Conservation (phyloP, 2,329 filamentous ascomycete genomes). For the Exophiala calicioides region DNA sequence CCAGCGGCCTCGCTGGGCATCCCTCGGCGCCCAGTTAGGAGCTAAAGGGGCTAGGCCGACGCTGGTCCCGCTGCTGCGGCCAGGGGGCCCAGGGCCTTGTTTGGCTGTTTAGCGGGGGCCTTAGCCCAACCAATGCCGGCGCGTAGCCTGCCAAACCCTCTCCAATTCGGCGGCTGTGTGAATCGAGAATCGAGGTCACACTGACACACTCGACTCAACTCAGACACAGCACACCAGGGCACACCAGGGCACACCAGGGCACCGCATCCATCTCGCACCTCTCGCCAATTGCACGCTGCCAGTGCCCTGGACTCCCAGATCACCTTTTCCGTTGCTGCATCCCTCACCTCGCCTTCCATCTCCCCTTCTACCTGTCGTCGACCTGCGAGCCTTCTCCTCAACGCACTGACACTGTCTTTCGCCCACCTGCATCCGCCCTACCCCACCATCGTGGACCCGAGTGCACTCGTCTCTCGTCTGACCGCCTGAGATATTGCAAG, state of each 20-base stretch:
- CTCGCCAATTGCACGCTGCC: slow-evolving; percentile 1
- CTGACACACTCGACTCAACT: too few species aligned
- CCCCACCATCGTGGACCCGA: slow-evolving; percentile 10
- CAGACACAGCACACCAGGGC: too few species aligned
- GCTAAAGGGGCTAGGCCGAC: too few species aligned
- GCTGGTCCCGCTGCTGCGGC: too few species aligned
- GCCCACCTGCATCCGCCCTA: slow-evolving; percentile 14
- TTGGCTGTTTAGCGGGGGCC: slow-evolving; percentile 4
- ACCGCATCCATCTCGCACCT: not conserved
- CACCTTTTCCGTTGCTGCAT: not conserved
- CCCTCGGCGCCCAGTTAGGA: too few species aligned
- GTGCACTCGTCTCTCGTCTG: slow-evolving; percentile 2
- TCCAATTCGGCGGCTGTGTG: slow-evolving; percentile 26
- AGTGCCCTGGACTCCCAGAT: not conserved
- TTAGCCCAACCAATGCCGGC: slow-evolving; percentile 17
- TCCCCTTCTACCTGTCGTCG: not conserved
- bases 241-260: not conserved
- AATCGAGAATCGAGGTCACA: slow-evolving; percentile 17
- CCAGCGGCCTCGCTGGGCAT: too few species aligned
- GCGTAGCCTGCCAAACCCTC: slow-evolving; percentile 22
- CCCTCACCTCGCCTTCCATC: not conserved
- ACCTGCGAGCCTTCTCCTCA: not conserved
- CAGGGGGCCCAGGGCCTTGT: not conserved
- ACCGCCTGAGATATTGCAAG: slow-evolving; percentile 12
- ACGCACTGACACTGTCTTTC: not conserved